Conservation (phyloP, 1,139 yeast species). For the Suhomyces guaymorum region DNA sequence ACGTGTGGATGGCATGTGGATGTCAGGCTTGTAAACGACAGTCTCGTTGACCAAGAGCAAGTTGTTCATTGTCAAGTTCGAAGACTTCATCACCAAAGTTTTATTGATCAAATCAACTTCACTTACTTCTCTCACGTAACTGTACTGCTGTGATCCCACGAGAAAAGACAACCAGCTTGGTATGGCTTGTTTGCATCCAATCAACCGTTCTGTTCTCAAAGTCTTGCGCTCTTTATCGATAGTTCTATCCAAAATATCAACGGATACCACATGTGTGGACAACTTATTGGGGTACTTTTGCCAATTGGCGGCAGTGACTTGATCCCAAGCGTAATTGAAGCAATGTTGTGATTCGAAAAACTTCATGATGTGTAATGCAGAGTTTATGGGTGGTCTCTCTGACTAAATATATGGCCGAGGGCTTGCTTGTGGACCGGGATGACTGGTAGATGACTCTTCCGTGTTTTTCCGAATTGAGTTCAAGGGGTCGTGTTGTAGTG, state of each 20-base stretch:
- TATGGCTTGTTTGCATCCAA: constrained; percentile 85
- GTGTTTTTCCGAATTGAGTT: constrained; percentile 2
- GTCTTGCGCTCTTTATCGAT: constrained; percentile 55
- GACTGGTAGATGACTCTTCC: constrained; percentile 1
- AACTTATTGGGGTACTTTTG: constrained; percentile 91
- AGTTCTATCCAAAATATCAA: constrained; percentile 79
- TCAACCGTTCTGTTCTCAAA: constrained; percentile 79
- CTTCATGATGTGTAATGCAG: too few relatives aligned
- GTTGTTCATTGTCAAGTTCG: constrained; percentile 80
- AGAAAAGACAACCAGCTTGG: constrained; percentile 78
- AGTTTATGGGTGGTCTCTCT: too few relatives aligned
- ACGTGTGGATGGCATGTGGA: constrained; percentile 41
- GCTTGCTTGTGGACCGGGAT: too few relatives aligned
- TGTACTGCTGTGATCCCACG: constrained; percentile 72
- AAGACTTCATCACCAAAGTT: constrained; percentile 78
- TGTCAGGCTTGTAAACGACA: constrained; percentile 75
- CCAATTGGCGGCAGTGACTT: constrained; percentile 97
- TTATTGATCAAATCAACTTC: constrained; percentile 70
- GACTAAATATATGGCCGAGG: too few relatives aligned
- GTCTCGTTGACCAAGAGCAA: constrained; percentile 81
- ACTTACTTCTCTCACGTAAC: constrained; percentile 87
- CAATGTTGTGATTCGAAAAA: constrained; percentile 67
- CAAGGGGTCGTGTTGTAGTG: background rate
- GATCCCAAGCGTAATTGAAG: constrained; percentile 88
- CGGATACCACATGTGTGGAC: constrained; percentile 93